Evolutionary conservation across 2,329 filamentous ascomycete species (phyloP), one percentile per base, ranked within the genome.

Genomic region (Calonectria honghensis): DNA sequence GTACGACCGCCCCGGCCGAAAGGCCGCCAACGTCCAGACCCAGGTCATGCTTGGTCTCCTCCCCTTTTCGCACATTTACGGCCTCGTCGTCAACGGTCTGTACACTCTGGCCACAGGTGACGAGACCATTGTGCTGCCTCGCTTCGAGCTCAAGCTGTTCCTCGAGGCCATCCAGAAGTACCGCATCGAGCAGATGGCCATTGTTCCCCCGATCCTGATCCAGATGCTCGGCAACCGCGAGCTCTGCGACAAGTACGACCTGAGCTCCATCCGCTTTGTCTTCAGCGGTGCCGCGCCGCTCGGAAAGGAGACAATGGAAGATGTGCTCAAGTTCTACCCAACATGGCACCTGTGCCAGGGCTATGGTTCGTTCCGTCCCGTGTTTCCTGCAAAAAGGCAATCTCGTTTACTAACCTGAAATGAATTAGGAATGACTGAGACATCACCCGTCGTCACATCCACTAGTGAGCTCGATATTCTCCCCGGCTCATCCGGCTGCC

Each of bases 1-100:
- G 0, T 92, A 83, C 70, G 84, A 89, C 67, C 63, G 81, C 73
- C 78, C 86, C 68, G 70, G 83, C n/a, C 83, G 87, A 74, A 82
- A 85, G 75, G 78, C 82, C 39, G 79, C 82, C 6, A 82, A 81
- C 16, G 75, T 89, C 52, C 82, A 82, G 16, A 88, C 84, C 0
- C 85, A 89, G 73, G 84, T 90, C 27, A 86, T 84, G 2, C 89
- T 96, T 0, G 94, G 94, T 6, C 87, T 96, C n/a, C 87, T 96
- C 0, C 94, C 94, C 0, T 91, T 95, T 81, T 96, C 93, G 77
- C 95, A 97, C 80, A 97, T 97, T 76, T 97, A 96, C 83, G 92
- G 91, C 5, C 86, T 97, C 45, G 91, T 95, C 24, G 48, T 51
- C 10, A 59, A 37, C 50, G 35, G 48, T 52, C 92, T 95, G 82